Percentiles rank a stretch among this genome's conserved stretches.
Conservation (phyloP, 306 rosid species). For the Prunus kanzakura region DNA sequence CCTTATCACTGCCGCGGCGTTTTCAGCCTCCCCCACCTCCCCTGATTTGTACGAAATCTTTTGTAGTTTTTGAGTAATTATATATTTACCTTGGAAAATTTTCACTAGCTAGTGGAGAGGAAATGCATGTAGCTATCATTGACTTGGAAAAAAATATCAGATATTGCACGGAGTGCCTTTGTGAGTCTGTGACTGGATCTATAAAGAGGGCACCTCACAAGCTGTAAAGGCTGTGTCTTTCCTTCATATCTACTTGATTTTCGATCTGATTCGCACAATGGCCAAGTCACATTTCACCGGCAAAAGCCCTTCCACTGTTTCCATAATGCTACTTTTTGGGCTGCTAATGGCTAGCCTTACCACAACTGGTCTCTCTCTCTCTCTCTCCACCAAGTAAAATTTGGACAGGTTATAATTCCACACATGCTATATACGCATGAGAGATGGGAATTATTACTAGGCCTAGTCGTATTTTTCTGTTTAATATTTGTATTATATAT, state of each 20-base stretch:
- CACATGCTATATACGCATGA: no score
- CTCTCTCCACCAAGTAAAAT: neutral
- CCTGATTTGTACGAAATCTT: neutral
- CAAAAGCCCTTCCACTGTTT: conserved; percentile 5
- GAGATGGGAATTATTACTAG: no score
- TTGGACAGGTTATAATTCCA: neutral
- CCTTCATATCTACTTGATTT: no score
- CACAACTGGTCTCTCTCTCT: neutral
- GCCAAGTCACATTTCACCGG: neutral
- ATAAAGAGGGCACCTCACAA: neutral
- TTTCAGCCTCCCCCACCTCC: neutral
- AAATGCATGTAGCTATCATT: neutral
- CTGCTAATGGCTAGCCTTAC: neutral
- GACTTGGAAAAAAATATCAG: no score
- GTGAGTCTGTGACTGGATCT: neutral
- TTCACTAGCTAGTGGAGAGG: neutral
- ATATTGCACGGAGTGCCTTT: no score
- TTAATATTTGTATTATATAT: no score
- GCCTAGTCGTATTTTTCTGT: no score
- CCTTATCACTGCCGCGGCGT: neutral
- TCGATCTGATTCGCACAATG: neutral
- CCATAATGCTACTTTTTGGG: conserved; percentile 3
- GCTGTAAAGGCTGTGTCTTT: neutral
- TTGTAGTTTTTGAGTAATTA: no score
- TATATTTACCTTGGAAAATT: no score